A percentile compares a stretch with the other conserved stretches of the same genome.
Evolutionary conservation across 1,139 yeast genomes (phyloP).

Genomic region (Pichia sp.): DNA sequence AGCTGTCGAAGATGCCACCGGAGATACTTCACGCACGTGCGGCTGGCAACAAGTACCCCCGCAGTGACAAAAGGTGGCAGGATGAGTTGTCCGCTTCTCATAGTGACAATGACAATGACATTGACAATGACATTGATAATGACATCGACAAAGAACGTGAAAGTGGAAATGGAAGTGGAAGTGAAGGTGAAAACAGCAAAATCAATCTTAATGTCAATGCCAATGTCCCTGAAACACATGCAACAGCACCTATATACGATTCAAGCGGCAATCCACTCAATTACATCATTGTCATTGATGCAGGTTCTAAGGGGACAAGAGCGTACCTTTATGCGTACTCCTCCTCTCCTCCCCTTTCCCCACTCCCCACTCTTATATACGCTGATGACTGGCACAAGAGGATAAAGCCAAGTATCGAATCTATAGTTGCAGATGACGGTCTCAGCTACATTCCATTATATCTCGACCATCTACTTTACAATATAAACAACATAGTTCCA

Average conservation of each 20-base stretch:
- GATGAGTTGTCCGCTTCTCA: too few relatives aligned
- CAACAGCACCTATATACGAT: slow-evolving; percentile 19
- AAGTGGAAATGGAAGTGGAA: too few relatives aligned
- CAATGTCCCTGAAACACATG: not conserved
- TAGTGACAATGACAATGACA: too few relatives aligned
- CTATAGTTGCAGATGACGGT: slow-evolving; percentile 30
- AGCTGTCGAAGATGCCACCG: too few relatives aligned
- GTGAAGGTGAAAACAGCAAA: not conserved
- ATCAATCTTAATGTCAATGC: not conserved
- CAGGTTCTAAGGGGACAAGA: slow-evolving; percentile 79
- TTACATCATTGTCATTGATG: slow-evolving; percentile 68
- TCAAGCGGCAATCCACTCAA: slow-evolving; percentile 46
- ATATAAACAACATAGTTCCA: slow-evolving; percentile 58
- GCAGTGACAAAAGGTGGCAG: too few relatives aligned
- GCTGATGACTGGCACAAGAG: slow-evolving; percentile 52
- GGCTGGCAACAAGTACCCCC: too few relatives aligned
- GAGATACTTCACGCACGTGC: too few relatives aligned
- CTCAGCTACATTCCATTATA: slow-evolving; percentile 52
- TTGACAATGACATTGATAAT: too few relatives aligned
- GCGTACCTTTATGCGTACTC: slow-evolving; percentile 69
- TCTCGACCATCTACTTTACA: slow-evolving; percentile 44
- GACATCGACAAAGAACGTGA: too few relatives aligned
- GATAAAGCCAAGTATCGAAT: slow-evolving; percentile 61
- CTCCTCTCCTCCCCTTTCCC: slow-evolving; percentile 35
- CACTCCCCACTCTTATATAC: too few relatives aligned